Evolutionary conservation across 2,329 filamentous ascomycete species (phyloP).

Genomic region (Talaromyces amestolkiae): DNA sequence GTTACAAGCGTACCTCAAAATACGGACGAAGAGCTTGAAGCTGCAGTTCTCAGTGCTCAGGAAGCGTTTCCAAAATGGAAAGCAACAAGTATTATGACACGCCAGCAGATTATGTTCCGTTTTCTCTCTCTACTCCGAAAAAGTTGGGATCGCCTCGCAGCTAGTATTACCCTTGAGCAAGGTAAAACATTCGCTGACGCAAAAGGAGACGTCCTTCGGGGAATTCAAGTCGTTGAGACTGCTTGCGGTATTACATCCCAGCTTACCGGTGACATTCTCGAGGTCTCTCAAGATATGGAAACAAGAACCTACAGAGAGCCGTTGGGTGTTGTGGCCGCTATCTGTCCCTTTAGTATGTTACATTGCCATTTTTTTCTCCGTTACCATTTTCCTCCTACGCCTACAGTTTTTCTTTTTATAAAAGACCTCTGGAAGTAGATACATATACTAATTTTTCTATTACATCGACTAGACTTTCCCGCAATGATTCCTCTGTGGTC

Average conservation of each 20-base stretch:
- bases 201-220: slow-evolving; percentile 62
- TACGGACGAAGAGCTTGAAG: slow-evolving; percentile 60
- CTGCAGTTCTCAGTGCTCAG: slow-evolving; percentile 58
- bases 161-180: slow-evolving; percentile 65
- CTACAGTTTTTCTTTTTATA: no score
- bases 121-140: slow-evolving; percentile 60
- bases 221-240: slow-evolving; percentile 64
- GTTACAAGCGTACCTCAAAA: slow-evolving; percentile 65
- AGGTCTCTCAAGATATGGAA: slow-evolving; percentile 69
- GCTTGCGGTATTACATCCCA: slow-evolving; percentile 66
- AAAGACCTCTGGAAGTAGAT: no score
- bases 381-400: no score
- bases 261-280: slow-evolving; percentile 62
- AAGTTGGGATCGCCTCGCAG: slow-evolving; percentile 63
- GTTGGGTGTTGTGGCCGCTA: slow-evolving; percentile 44
- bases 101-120: slow-evolving; percentile 66
- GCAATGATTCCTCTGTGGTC: slow-evolving; percentile 69
- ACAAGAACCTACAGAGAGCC: slow-evolving; percentile 64
- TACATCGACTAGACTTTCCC: slow-evolving; percentile 47
- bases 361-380: no score
- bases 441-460: no score
- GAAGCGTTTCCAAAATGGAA: slow-evolving; percentile 63
- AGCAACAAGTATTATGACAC: slow-evolving; percentile 57
- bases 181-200: slow-evolving; percentile 67
- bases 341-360: no score